Percentiles rank a stretch among this genome's conserved stretches.
phyloP scores from a whole-genome alignment of 2,329 filamentous ascomycete species.

The Arthrobotrys pseudoclavata region DNA sequence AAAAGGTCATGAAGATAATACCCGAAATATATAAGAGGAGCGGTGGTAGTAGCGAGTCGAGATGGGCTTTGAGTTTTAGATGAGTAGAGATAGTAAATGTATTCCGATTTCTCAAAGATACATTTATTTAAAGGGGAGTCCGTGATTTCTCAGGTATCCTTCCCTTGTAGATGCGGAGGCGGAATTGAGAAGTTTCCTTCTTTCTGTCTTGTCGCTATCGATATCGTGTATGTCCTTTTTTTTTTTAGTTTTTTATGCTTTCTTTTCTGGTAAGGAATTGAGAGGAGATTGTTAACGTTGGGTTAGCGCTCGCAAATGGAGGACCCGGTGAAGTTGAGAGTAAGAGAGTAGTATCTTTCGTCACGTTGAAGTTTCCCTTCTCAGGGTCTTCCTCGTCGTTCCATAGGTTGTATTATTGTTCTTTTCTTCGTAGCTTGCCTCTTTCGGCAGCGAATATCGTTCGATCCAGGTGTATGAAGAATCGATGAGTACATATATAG shows the following conservation, averaged over 20 bases:
- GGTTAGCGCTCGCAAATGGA: background rate
- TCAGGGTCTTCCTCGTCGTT: slow-evolving; percentile 7
- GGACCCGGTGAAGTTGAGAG: background rate
- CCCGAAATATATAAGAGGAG: slow-evolving; percentile 4
- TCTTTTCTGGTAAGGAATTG: background rate
- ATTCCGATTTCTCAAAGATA: slow-evolving; percentile 6
- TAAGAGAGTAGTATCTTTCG: slow-evolving; percentile 8
- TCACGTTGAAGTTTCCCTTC: slow-evolving; percentile 8
- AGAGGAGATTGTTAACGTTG: background rate
- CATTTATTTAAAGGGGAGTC: background rate
- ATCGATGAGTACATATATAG: slow-evolving; percentile 13
- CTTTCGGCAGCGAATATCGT: slow-evolving; percentile 21
- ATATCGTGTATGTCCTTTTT: slow-evolving; percentile 18
- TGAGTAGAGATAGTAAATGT: slow-evolving; percentile 7
- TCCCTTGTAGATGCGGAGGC: background rate
- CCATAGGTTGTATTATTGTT: background rate
- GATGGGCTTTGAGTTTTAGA: background rate
- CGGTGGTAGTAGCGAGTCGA: slow-evolving; percentile 35
- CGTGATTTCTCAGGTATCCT: slow-evolving; percentile 4
- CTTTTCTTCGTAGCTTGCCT: background rate
- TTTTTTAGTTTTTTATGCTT: slow-evolving; percentile 10
- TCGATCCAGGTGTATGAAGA: background rate
- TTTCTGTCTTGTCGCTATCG: slow-evolving; percentile 13
- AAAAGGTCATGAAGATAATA: slow-evolving; percentile 41
- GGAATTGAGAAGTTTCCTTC: slow-evolving; percentile 16